A percentile compares a stretch with the other conserved stretches of the same genome.
Conservation (phyloP, 495 filamentous ascomycete species). For the Geopyxis carbonaria region DNA sequence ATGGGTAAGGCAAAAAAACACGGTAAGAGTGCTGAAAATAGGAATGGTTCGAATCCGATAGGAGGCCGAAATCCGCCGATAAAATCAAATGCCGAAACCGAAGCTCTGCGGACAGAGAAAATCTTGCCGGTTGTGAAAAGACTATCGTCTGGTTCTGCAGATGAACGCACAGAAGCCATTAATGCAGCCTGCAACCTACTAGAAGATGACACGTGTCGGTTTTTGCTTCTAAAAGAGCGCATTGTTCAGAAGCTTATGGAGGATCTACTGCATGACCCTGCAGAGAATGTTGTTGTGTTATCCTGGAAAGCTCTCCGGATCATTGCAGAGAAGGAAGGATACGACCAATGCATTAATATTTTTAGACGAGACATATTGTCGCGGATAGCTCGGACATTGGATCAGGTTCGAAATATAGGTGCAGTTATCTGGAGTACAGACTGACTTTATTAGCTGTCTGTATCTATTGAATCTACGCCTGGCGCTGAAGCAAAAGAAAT, state of each 20-base stretch:
- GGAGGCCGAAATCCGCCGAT: slow-evolving; percentile 5
- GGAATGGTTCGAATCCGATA: slow-evolving; percentile 4
- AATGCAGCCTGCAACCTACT: slow-evolving; percentile 36
- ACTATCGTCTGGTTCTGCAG: slow-evolving; percentile 37
- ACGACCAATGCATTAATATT: slow-evolving; percentile 44
- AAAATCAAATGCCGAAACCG: slow-evolving; percentile 4
- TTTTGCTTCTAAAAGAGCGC: slow-evolving; percentile 42
- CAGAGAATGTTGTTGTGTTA: slow-evolving; percentile 38
- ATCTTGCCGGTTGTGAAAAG: slow-evolving; percentile 42
- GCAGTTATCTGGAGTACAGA: not conserved
- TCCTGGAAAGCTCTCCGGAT: slow-evolving; percentile 45
- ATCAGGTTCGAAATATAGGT: slow-evolving; percentile 2
- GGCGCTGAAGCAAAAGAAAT: slow-evolving; percentile 9
- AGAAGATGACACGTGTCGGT: slow-evolving; percentile 39
- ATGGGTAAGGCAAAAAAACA: slow-evolving; percentile 9
- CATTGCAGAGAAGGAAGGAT: slow-evolving; percentile 40
- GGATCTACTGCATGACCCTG: slow-evolving; percentile 41
- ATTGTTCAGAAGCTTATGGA: slow-evolving; percentile 42
- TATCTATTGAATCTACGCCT: not conserved
- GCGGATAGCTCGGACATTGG: not conserved
- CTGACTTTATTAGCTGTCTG: not conserved
- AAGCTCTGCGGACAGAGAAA: slow-evolving; percentile 36
- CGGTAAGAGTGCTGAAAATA: slow-evolving; percentile 1
- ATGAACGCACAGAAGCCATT: slow-evolving; percentile 36
- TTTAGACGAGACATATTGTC: slow-evolving; percentile 40